Percentiles rank a stretch among this genome's conserved stretches.
Evolutionary conservation across 257 asterid genomes (phyloP).

Genomic region (Prunella vulgaris): DNA sequence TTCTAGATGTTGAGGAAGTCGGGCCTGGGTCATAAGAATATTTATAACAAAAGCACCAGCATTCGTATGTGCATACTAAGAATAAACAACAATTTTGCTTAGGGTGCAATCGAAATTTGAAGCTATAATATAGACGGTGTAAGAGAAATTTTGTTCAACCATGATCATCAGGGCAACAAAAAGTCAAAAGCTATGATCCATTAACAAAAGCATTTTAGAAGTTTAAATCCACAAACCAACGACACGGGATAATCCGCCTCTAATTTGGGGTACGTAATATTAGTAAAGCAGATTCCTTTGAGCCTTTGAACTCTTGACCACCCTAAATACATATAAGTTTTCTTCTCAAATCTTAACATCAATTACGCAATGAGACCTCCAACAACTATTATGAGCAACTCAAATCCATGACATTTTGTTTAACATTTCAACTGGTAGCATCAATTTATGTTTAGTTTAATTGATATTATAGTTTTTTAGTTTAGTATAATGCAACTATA

Average conservation of each 20-base stretch:
- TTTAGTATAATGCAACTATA: no score
- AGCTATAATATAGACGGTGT: neutral
- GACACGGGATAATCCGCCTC: no score
- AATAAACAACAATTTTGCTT: neutral
- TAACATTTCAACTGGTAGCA: no score
- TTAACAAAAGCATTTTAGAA: neutral
- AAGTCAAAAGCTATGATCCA: neutral
- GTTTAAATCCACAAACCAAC: neutral
- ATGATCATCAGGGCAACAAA: neutral
- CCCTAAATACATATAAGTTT: neutral
- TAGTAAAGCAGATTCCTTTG: neutral
- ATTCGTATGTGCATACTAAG: neutral
- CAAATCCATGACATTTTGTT: neutral
- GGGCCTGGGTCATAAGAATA: constrained; percentile 41
- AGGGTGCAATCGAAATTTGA: neutral
- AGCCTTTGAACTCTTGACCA: no score
- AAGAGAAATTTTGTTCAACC: neutral
- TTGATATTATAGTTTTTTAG: no score
- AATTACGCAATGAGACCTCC: neutral
- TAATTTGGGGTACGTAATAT: neutral
- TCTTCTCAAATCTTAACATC: neutral
- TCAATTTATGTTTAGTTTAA: no score
- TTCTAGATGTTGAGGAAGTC: constrained; percentile 72
- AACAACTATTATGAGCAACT: neutral
- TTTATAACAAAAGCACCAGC: neutral